These are phyloP conservation scores for Bathelium albidoporum DNA, from an alignment of 495 filamentous ascomycete species.

Conservation along the genomic window DNA sequence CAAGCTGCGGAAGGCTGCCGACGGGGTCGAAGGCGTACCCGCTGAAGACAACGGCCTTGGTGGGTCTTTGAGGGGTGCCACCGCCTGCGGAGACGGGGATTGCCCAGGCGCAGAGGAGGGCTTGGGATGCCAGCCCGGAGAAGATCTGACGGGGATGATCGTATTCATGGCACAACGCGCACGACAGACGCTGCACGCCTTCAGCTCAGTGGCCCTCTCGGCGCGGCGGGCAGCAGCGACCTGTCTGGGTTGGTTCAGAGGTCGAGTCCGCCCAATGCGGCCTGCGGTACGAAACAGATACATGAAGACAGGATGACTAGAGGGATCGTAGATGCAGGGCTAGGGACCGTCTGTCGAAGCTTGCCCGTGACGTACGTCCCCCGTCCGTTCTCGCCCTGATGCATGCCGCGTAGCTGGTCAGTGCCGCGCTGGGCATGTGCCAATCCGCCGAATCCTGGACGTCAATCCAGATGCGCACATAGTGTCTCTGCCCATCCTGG, in stretches of 20 bases:
- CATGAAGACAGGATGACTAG: neutral
- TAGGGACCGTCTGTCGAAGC: neutral
- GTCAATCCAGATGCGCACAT: slow-evolving; percentile 4
- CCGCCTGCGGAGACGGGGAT: neutral
- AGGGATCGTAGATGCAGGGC: slow-evolving; percentile 2
- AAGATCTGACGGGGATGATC: neutral
- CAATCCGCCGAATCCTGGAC: slow-evolving; percentile 1
- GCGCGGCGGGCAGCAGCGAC: neutral
- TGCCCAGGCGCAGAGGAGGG: neutral
- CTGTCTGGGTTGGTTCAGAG: neutral
- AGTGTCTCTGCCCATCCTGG: neutral
- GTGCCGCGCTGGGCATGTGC: neutral
- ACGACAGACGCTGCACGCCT: neutral
- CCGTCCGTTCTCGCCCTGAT: neutral
- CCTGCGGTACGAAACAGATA: neutral
- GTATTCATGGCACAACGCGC: neutral
- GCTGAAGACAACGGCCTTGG: neutral
- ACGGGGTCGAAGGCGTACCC: neutral
- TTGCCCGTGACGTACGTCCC: slow-evolving; percentile 3
- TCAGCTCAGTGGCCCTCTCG: neutral
- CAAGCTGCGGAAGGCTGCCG: slow-evolving; percentile 2
- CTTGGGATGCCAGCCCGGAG: neutral
- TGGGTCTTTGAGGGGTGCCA: neutral
- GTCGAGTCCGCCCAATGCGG: neutral
- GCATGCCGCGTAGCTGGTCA: neutral